phyloP scores from a whole-genome alignment of 139 green algal genomes.

The Choricystis sp. region DNA sequence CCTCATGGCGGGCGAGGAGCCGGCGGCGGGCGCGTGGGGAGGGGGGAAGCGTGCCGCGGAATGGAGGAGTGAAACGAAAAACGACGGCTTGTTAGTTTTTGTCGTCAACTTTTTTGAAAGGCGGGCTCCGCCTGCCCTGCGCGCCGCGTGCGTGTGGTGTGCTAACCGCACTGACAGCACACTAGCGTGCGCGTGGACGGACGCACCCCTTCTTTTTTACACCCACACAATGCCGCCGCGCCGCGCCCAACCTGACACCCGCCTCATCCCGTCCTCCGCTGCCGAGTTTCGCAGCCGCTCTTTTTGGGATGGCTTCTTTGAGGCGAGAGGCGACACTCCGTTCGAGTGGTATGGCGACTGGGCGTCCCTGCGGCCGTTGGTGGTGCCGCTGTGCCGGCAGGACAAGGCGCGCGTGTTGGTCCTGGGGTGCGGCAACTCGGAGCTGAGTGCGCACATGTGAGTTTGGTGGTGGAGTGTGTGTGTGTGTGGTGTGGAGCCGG shows the following conservation, averaged over 20 bases:
- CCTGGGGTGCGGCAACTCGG: conserved; percentile 41
- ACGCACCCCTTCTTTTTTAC: no score
- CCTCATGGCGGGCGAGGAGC: conserved; percentile 49
- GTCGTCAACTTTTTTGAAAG: no score
- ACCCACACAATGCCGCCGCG: no score
- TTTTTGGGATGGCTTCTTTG: conserved; percentile 27
- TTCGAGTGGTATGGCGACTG: conserved; percentile 53
- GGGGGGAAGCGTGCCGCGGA: not conserved
- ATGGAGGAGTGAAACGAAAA: not conserved
- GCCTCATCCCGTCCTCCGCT: no score
- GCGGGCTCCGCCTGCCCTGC: no score
- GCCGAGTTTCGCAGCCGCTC: conserved; percentile 15
- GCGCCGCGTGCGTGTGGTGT: no score
- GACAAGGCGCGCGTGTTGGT: conserved; percentile 6
- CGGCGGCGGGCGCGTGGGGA: not conserved
- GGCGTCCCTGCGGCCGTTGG: conserved; percentile 13
- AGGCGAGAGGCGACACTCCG: conserved; percentile 7
- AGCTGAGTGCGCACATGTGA: conserved; percentile 33
- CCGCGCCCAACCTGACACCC: no score
- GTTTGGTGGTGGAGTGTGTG: conserved; percentile 3
- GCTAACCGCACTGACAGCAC: no score
- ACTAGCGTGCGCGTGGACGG: no score
- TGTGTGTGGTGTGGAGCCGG: no score
- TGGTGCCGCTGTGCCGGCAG: conserved; percentile 2
- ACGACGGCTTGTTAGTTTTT: no score